Percentiles rank a stretch among this genome's conserved stretches.
Conservation (phyloP, 345 rosid genomes). For the Clausena lansium region DNA sequence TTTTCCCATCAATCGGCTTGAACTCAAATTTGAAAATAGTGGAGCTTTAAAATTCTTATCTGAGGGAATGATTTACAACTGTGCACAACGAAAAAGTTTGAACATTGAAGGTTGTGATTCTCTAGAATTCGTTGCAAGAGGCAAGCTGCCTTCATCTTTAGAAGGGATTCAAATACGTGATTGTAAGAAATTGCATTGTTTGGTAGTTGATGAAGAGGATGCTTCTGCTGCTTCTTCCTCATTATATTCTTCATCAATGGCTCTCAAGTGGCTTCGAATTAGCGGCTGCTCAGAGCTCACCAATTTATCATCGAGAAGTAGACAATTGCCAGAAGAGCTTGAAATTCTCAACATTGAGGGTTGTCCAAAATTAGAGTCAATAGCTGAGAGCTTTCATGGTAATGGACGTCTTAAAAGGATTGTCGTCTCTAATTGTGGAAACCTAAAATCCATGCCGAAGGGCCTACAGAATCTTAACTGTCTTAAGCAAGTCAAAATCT, state of each 20-base stretch:
- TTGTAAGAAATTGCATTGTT: not conserved
- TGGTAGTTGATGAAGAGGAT: not conserved
- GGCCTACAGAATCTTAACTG: not conserved
- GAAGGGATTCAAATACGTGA: not conserved
- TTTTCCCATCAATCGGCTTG: not conserved
- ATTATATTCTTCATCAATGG: not conserved
- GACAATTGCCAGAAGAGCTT: not conserved
- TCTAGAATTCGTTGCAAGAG: not conserved
- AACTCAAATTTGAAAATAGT: not conserved
- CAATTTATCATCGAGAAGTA: not conserved
- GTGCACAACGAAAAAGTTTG: not conserved
- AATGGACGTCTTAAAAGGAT: too few relatives aligned
- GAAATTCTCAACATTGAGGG: fast-evolving
- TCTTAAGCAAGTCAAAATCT: not conserved
- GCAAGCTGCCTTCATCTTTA: not conserved
- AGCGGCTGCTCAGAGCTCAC: not conserved
- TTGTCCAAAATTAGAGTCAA: not conserved
- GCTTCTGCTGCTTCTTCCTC: not conserved
- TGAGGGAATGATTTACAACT: not conserved
- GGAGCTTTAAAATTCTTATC: not conserved
- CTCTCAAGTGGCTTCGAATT: not conserved
- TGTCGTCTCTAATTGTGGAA: too few relatives aligned
- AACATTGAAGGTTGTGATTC: not conserved
- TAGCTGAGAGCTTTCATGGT: too few relatives aligned
- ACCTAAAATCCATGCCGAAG: not conserved